Evolutionary conservation across 352 stramenopile species (phyloP), one percentile per base, ranked within the genome.

Genomic region (Peronospora destructor): DNA sequence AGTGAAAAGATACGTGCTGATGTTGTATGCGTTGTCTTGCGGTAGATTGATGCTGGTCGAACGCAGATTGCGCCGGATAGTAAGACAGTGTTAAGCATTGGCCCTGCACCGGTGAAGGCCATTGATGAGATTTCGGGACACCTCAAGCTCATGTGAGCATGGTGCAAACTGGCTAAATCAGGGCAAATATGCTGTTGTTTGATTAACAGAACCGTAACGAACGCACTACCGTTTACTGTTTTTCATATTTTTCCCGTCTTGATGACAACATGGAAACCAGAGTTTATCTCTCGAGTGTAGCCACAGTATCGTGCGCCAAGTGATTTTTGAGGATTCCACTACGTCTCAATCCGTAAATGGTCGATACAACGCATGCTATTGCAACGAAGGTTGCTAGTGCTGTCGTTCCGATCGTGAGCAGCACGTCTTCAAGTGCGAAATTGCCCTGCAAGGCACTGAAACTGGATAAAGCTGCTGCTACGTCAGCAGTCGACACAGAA

Each of bases 21-120:
- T 36, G 1, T 36, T 4, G 13, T 36, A 12, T 36, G 30, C 10
- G 10, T 32, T 8, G 17, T 45, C 39, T 8, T 45, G 13, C 51
- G 38, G 13, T 46, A 88, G 80, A 46, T 87, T 47, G 83, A 94
- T 28, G 83, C 83, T 19, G 83, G 83, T 0, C 73, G 83, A 26
- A 94, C 83, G 45, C 83, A 94, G 65, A 94, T 94, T 59, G 83
- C 83, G 6, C 78, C 80, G 0, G 73, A 91, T 17, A 84, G 64
- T 28, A 94, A 94, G 74, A 94, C 83, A 5, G 83, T 94, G 35
- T 39, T 94, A 36, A 73, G 70, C 39, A 91, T 94, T 46, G 83
- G 83, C 0, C 83, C 83, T 0, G 83, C 83, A 3, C 69, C 83
- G 12, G 59, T 90, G 19, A 65, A 75, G 19, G 74, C 57, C 23